These are phyloP conservation scores for Cordyceps militaris DNA, from an alignment of 2,329 filamentous ascomycete genomes.

Conservation along the genomic window DNA sequence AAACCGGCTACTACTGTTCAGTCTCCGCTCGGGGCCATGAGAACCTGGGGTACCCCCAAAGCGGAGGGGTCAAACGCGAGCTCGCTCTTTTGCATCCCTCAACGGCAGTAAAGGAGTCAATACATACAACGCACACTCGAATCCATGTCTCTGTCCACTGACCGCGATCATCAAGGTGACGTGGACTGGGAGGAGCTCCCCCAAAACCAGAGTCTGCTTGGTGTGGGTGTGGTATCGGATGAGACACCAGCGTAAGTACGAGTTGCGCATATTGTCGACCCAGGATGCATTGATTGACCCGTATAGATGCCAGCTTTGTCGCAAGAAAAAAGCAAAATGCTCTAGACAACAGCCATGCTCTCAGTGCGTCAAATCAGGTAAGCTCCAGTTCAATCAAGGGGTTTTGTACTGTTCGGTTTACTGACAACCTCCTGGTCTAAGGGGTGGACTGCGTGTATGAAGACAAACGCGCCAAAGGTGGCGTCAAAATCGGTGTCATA, in stretches of 20 bases:
- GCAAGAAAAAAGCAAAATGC: conserved; percentile 39
- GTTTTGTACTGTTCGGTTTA: neutral
- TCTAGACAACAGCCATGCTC: conserved; percentile 36
- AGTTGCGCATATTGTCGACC: neutral
- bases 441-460: conserved; percentile 29
- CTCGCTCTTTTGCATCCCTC: neutral
- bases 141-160: neutral
- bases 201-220: neutral
- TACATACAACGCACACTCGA: no score
- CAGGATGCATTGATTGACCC: neutral
- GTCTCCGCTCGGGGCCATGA: neutral
- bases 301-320: conserved; percentile 32
- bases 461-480: conserved; percentile 25
- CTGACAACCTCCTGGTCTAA: neutral
- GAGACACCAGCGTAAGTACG: conserved; percentile 5
- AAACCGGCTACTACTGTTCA: neutral
- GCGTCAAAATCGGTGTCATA: conserved; percentile 28
- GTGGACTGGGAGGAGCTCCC: neutral
- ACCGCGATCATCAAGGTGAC: neutral
- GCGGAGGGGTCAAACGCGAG: neutral
- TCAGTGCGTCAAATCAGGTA: conserved; percentile 28
- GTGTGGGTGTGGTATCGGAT: neutral
- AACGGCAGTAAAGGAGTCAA: no score
- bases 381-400: conserved; percentile 13
- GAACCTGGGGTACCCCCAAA: neutral